Base-by-base conservation (phyloP, 768 basidiomycete species). In the Suillus occidentalis region DNA sequence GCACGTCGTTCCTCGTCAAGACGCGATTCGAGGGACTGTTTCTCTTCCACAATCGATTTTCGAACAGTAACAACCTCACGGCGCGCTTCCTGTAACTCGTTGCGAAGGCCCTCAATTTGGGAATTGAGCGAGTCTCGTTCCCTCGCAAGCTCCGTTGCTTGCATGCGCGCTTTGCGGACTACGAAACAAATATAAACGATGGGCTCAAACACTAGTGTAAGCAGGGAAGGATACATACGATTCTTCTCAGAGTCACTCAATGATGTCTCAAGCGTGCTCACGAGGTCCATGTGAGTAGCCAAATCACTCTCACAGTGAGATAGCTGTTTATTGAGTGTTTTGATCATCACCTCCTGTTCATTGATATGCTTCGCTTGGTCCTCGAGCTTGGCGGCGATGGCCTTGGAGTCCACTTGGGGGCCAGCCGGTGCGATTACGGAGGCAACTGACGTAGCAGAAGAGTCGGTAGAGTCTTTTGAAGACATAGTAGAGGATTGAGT, bases 131-230 rank as follows among this genome's bases (percentile, higher is more conserved):
- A 83, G 76, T 96, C 95, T 53, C 95, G 88, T 76, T 97, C 95
- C 59, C 91, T 85, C 12, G 90, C 91, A 45, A 95, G 79, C 72
- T 97, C 95, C 63, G 91, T 94, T 22, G 94, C 92, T 75, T 96
- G 95, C 88, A 94, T 90, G 43, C 95, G 92, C 7, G 94, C 91
- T 78, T 97, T 97, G 66, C 95, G 92, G 63, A 97, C 92, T 95
- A 71, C 40, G 63, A 37, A 39, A 50, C 57, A 52, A 58, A 63
- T n/a, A 67, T 47, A 36, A 68, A 62, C 53, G 65, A 68, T 56
- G 65, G 67, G 58, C 37, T 28, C 25, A 65, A 52, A 58, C 12
- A 59, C 49, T 42, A 37, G n/a, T 53, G 58, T 28, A 55, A 61
- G 53, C 37, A 31, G 31, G 65, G 61, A 56, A 63, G 42, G 61